These are phyloP conservation scores for Fusarium protoensiforme DNA, from an alignment of 2,329 filamentous ascomycete species.

Conservation along the genomic window DNA sequence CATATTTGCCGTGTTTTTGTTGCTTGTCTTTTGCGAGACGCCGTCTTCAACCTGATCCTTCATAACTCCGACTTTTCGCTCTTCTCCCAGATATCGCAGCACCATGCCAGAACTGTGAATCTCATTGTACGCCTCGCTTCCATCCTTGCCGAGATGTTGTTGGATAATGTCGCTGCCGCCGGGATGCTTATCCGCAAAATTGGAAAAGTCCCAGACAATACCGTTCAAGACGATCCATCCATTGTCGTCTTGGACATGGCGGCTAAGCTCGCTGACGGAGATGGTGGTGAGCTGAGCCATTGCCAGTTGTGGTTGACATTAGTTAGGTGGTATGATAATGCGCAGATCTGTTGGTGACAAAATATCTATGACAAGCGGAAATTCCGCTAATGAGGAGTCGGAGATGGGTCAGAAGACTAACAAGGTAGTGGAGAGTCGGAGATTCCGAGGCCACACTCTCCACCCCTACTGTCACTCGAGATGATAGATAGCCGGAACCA, in stretches of 20 bases:
- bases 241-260: not conserved
- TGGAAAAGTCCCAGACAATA: not conserved
- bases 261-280: not conserved
- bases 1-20: not conserved
- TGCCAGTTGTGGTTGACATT: not conserved
- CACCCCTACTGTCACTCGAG: not conserved
- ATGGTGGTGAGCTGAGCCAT: not conserved
- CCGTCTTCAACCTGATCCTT: not conserved
- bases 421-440: not conserved
- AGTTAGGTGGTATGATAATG: not conserved
- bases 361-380: not conserved
- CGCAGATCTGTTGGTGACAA: not conserved
- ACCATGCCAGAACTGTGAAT: not conserved
- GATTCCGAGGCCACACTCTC: not conserved
- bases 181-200: not conserved
- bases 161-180: not conserved
- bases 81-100: not conserved
- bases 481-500: not conserved
- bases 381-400: not conserved
- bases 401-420: too few species aligned
- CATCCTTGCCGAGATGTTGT: not conserved
- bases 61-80: not conserved
- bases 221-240: not conserved
- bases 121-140: not conserved
- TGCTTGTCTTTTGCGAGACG: too few species aligned